Conservation (phyloP, 78 protist genomes). For the Dictyostelium intermedium region DNA sequence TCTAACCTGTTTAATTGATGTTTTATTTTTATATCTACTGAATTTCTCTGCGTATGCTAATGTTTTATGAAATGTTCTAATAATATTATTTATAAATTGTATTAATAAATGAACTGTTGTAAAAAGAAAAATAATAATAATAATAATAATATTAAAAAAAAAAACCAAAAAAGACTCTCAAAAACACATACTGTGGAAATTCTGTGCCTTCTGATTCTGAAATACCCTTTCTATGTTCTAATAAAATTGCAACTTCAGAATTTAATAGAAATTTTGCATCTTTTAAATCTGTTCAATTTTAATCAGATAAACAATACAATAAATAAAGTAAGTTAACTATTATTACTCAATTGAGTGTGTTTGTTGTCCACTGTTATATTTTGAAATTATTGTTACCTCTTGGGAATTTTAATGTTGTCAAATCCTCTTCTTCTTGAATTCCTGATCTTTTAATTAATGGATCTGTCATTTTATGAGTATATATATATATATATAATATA, state of each 20-base stretch:
- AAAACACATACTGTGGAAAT: conserved; percentile 55
- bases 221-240: conserved; percentile 35
- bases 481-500: background rate
- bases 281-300: conserved; percentile 19
- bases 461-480: background rate
- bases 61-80: conserved; percentile 75
- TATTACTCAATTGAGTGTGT: no score
- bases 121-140: background rate
- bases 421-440: conserved; percentile 74
- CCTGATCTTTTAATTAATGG: conserved; percentile 37
- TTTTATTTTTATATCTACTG: conserved; percentile 64
- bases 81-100: background rate
- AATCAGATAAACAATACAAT: no score
- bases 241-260: conserved; percentile 61
- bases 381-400: conserved; percentile 15
- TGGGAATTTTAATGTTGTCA: conserved; percentile 45
- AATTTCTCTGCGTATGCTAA: conserved; percentile 75
- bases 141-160: no score
- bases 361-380: no score
- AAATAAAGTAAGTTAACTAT: no score
- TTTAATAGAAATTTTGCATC: conserved; percentile 70
- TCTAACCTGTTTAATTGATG: conserved; percentile 74
- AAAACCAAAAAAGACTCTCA: no score
- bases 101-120: background rate
- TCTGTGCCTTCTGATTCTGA: conserved; percentile 15